A percentile compares a stretch with the other conserved stretches of the same genome.
These are phyloP conservation scores for Perilla frutescens DNA, from an alignment of 257 asterid species.

Conservation along the genomic window DNA sequence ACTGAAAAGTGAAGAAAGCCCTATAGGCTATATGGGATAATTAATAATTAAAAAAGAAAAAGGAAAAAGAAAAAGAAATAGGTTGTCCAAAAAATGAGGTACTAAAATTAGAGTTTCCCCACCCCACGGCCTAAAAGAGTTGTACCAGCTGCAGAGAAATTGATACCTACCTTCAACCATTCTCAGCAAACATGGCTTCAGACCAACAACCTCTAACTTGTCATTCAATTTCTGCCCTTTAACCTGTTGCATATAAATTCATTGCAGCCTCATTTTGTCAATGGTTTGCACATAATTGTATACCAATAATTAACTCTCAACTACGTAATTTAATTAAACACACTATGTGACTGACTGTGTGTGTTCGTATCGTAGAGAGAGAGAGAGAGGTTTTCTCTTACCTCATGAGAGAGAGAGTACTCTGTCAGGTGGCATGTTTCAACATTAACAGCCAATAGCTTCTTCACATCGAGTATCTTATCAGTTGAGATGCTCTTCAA, in stretches of 20 bases:
- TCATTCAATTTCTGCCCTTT: constrained; percentile 79
- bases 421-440: constrained; percentile 91
- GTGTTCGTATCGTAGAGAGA: neutral
- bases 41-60: no score
- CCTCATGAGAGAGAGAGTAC: constrained; percentile 91
- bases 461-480: constrained; percentile 89
- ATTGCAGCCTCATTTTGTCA: constrained; percentile 30
- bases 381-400: constrained; percentile 20
- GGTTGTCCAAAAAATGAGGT: neutral
- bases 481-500: constrained; percentile 95
- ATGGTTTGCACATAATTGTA: constrained; percentile 1
- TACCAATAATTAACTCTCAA: constrained; percentile 18
- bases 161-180: constrained; percentile 92
- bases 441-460: constrained; percentile 74
- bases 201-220: constrained; percentile 71
- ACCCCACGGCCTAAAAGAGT: neutral
- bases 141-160: constrained; percentile 35
- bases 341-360: neutral
- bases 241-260: constrained; percentile 58
- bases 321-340: neutral
- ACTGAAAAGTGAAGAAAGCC: no score
- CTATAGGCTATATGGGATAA: no score
- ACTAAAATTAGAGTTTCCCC: no score
- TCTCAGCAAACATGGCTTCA: constrained; percentile 87
- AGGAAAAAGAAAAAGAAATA: neutral